Conservation (phyloP, 2,329 filamentous ascomycete genomes). For the Xylariales sp. region DNA sequence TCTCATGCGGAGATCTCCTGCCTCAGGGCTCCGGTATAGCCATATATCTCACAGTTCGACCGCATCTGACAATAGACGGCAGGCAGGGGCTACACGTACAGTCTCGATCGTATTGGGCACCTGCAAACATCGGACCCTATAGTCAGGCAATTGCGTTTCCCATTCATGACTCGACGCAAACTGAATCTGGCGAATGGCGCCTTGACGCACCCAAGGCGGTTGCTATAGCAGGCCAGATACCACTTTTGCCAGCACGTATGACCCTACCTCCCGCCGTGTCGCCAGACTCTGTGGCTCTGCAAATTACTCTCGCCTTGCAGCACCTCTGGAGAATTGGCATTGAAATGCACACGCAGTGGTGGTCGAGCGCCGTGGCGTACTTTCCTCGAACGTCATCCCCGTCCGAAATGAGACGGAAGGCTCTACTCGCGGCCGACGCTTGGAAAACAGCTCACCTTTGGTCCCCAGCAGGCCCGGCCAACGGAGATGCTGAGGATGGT, state of each 20-base stretch:
- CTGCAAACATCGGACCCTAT: constrained; percentile 95
- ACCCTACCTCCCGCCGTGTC: constrained; percentile 36
- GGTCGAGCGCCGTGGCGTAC: constrained; percentile 72
- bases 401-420: constrained; percentile 26
- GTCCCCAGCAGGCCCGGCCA: constrained; percentile 34
- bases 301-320: constrained; percentile 72
- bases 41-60: constrained; percentile 47
- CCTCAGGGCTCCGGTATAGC: constrained; percentile 56
- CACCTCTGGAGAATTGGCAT: constrained; percentile 81
- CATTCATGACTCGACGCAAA: constrained; percentile 21
- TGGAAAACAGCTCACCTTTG: constrained; percentile 44
- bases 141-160: constrained; percentile 74
- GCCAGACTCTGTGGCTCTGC: constrained; percentile 42
- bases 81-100: constrained; percentile 79
- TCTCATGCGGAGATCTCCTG: constrained; percentile 68
- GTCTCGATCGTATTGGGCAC: constrained; percentile 92
- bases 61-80: constrained; percentile 18
- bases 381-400: constrained; percentile 41
- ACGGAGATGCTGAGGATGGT: constrained; percentile 42
- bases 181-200: constrained; percentile 22
- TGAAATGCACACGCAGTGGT: constrained; percentile 68
- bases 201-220: constrained; percentile 30
- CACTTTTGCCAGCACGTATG: constrained; percentile 80
- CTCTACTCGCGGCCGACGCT: constrained; percentile 36
- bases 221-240: constrained; percentile 85